A percentile compares a stretch with the other conserved stretches of the same genome.
Conservation (phyloP, 1,139 yeast genomes). For the Geotrichum carabidarum region DNA sequence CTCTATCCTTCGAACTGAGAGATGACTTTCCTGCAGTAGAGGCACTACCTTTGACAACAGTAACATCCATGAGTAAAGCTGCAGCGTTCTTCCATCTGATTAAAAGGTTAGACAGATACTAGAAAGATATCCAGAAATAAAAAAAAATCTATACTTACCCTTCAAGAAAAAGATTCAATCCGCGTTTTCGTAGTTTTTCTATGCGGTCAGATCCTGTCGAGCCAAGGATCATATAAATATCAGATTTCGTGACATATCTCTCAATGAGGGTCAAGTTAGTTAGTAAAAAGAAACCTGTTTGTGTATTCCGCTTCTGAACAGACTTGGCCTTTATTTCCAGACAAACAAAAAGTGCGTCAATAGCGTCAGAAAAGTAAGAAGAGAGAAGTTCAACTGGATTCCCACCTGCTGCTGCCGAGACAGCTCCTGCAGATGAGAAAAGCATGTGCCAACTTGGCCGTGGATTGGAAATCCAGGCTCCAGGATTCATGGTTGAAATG, state of each 20-base stretch:
- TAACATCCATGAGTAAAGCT: constrained; percentile 54
- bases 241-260: constrained; percentile 61
- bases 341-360: constrained; percentile 64
- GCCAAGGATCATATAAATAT: constrained; percentile 54
- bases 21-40: constrained; percentile 21
- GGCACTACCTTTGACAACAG: constrained; percentile 29
- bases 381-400: constrained; percentile 50
- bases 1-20: constrained; percentile 59
- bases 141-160: constrained; percentile 36
- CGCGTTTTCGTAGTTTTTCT: constrained; percentile 65
- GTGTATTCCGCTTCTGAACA: constrained; percentile 36
- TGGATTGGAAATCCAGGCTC: constrained; percentile 58
- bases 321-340: constrained; percentile 52
- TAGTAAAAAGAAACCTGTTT: constrained; percentile 63
- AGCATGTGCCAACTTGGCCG: constrained; percentile 41
- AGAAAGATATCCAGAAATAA: neutral
- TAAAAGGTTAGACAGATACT: neutral
- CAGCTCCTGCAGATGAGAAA: constrained; percentile 44
- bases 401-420: constrained; percentile 22
- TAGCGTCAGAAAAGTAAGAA: constrained; percentile 63
- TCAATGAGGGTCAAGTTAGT: constrained; percentile 72
- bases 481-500: constrained; percentile 51
- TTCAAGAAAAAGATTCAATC: constrained; percentile 66
- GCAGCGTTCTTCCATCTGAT: constrained; percentile 72
- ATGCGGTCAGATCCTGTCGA: constrained; percentile 61